phyloP scores from a whole-genome alignment of 2,329 filamentous ascomycete species.

The Alternaria sp. region DNA sequence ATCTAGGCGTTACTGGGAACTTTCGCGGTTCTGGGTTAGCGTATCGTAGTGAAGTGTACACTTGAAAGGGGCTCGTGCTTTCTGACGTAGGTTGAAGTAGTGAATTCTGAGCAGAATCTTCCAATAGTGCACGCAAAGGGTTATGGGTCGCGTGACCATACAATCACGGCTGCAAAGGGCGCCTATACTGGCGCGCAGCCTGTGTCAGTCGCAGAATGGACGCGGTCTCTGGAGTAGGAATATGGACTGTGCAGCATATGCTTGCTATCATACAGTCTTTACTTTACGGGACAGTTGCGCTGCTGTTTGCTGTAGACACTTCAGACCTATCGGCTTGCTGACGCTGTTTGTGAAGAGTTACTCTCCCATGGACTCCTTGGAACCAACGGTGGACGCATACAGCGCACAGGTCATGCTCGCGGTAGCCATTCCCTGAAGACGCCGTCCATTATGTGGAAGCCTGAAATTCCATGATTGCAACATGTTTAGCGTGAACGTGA shows the following conservation, averaged over 20 bases:
- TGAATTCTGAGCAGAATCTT: background rate
- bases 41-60: background rate
- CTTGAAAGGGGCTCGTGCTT: background rate
- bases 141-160: background rate
- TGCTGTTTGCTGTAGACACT: background rate
- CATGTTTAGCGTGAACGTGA: background rate
- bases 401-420: background rate
- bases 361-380: background rate
- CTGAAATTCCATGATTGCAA: background rate
- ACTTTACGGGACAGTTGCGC: fast-evolving
- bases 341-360: background rate
- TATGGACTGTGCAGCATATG: background rate
- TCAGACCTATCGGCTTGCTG: background rate
- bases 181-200: background rate
- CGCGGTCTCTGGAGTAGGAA: background rate
- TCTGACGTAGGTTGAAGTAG: background rate
- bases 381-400: background rate
- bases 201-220: background rate
- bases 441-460: background rate
- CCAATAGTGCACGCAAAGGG: background rate
- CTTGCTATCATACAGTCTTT: background rate
- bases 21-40: background rate
- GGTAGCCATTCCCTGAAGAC: background rate
- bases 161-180: background rate
- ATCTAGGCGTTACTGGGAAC: background rate